Percentiles rank a stretch among this genome's conserved stretches.
Conservation (phyloP, 2,329 filamentous ascomycete species). For the Arthrobotrys sphaeroides region DNA sequence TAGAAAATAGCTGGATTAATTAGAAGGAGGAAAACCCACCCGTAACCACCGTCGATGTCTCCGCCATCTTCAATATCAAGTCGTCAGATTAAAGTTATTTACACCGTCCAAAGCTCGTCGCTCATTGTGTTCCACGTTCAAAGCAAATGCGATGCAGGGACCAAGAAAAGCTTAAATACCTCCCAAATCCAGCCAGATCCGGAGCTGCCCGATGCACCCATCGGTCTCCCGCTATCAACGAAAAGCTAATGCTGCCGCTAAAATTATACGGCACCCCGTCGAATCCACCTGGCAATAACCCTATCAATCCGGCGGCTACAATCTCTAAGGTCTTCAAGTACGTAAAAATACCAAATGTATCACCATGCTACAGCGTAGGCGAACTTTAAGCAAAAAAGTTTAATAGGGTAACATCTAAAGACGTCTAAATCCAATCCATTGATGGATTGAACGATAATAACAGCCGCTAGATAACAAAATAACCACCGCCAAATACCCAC, state of each 20-base stretch:
- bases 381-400: background rate
- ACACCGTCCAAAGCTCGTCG: too few species aligned
- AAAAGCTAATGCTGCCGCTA: background rate
- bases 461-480: background rate
- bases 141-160: too few species aligned
- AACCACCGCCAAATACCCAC: conserved; percentile 8
- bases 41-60: background rate
- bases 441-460: background rate
- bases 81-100: conserved; percentile 4
- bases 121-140: too few species aligned
- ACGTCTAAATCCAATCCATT: background rate
- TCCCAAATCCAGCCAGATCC: conserved; percentile 16
- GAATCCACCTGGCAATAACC: background rate
- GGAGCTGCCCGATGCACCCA: conserved; percentile 24
- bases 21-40: background rate
- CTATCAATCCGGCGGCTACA: conserved; percentile 20
- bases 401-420: background rate
- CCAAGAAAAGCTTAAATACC: conserved; percentile 14
- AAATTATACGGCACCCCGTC: too few species aligned
- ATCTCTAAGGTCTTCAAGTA: background rate
- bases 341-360: too few species aligned
- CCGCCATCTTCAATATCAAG: conserved; percentile 2
- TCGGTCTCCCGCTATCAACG: conserved; percentile 39
- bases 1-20: background rate
- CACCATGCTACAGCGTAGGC: too few species aligned